Evolutionary conservation across 2,329 filamentous ascomycete species (phyloP), one percentile per base, ranked within the genome.

Genomic region (Colletotrichum graminicola): DNA sequence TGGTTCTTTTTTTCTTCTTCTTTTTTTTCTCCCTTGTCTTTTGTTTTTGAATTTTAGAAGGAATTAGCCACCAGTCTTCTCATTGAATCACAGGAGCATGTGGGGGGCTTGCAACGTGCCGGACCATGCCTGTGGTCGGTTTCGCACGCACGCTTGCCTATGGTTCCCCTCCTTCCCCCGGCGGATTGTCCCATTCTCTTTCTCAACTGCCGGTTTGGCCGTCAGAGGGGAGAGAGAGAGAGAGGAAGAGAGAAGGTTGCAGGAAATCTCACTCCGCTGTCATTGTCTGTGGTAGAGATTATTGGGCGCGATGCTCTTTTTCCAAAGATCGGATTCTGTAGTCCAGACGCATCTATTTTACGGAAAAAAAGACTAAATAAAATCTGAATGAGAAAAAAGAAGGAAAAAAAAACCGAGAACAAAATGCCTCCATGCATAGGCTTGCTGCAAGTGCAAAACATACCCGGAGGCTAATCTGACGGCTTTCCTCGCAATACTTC

Each of bases 21-120:
- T 8, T 36, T 36, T 2, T 7, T 5, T 5, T 14, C 10, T 0
- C 6, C 6, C 16, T 18, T 41, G 4, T 18, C 4, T 11, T 14
- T 18, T 51, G 14, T 51, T 29, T 26, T 51, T 7, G 16, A 36
- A 36, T 36, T 36, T 36, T 2, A 11, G 5, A 29, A 41, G 11
- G 5, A 41, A 41, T 14, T 2, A 26, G 5, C 11, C n/a, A 5
- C 54, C 39, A 60, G 45, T 23, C 21, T 32, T 29, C 47, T 32
- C 57, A 67, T 71, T 64, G 23, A 67, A 59, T 62, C 43, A 67
- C 36, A 47, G 39, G 52, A 59, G 63, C 64, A 65, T 68, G 63
- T 64, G 51, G 56, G 32, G 29, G 23, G 39, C 61, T 43, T 51
- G 67, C 57, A 64, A 62, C 51, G 39, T 67, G 12, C 68, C 68